Evolutionary conservation across 2,329 filamentous ascomycete genomes (phyloP).

Genomic region (Diaporthe nobilis): DNA sequence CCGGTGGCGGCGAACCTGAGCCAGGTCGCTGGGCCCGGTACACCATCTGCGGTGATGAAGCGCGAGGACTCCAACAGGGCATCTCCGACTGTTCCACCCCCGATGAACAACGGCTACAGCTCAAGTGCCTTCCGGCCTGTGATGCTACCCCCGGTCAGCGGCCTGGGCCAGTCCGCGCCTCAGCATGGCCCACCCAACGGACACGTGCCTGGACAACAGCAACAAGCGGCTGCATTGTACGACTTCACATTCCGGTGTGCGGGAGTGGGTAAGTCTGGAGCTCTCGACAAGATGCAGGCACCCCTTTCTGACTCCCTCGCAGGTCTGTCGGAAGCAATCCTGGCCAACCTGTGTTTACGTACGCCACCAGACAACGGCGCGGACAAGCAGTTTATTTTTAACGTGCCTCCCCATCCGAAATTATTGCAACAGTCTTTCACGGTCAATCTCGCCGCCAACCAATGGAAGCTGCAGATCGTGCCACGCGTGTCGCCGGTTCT

Average conservation of each 20-base stretch:
- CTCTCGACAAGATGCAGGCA: background rate
- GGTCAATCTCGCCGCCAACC: conserved; percentile 75
- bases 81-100: conserved; percentile 48
- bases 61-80: conserved; percentile 54
- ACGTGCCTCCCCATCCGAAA: conserved; percentile 75
- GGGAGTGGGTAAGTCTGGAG: conserved; percentile 34
- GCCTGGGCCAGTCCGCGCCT: conserved; percentile 31
- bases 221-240: conserved; percentile 26
- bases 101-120: conserved; percentile 48
- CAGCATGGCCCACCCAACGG: conserved; percentile 38
- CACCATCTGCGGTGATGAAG: conserved; percentile 58
- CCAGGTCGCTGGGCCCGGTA: conserved; percentile 59
- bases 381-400: conserved; percentile 72
- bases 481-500: conserved; percentile 75
- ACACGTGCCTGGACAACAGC: conserved; percentile 16
- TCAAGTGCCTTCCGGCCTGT: conserved; percentile 41
- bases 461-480: conserved; percentile 80
- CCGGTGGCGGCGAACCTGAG: conserved; percentile 43
- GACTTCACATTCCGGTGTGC: conserved; percentile 41
- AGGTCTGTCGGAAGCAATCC: conserved; percentile 73
- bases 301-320: conserved; percentile 45
- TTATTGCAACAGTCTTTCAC: conserved; percentile 81
- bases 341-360: conserved; percentile 75
- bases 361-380: conserved; percentile 78
- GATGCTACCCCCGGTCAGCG: conserved; percentile 38